Conservation (phyloP, 305 asterid genomes). For the Fraxinus floribunda region DNA sequence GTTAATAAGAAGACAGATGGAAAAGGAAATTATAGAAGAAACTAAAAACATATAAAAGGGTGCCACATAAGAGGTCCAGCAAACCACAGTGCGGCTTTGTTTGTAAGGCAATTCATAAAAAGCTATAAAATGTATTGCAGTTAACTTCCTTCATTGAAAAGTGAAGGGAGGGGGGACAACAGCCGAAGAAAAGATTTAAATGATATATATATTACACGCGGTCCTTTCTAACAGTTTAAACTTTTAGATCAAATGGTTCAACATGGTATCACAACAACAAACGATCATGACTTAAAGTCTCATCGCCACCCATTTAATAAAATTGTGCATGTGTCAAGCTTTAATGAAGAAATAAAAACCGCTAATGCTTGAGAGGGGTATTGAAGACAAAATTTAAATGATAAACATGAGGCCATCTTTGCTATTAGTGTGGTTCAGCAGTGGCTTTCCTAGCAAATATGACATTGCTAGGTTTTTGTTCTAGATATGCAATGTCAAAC, state of each 20-base stretch:
- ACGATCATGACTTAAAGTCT: background rate
- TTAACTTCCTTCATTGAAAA: background rate
- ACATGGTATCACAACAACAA: background rate
- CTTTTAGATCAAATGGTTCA: background rate
- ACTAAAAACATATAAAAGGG: background rate
- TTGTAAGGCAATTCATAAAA: background rate
- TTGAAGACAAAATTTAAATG: background rate
- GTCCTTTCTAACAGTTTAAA: background rate
- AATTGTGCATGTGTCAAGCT: background rate
- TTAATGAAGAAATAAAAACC: background rate
- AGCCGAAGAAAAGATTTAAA: background rate
- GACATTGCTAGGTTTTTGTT: background rate
- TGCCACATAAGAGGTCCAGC: conserved; percentile 1
- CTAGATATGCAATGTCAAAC: conserved; percentile 1
- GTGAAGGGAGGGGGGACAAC: background rate
- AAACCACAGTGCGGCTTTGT: conserved; percentile 18
- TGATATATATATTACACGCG: background rate
- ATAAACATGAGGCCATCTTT: background rate
- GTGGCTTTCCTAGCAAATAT: background rate
- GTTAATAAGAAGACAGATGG: background rate
- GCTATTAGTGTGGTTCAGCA: background rate
- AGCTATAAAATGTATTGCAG: background rate
- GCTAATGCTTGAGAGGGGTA: background rate
- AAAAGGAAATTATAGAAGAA: conserved; percentile 6
- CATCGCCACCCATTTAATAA: background rate